Base-by-base conservation (phyloP, 257 asterid species). In the Ehretia macrophylla region DNA sequence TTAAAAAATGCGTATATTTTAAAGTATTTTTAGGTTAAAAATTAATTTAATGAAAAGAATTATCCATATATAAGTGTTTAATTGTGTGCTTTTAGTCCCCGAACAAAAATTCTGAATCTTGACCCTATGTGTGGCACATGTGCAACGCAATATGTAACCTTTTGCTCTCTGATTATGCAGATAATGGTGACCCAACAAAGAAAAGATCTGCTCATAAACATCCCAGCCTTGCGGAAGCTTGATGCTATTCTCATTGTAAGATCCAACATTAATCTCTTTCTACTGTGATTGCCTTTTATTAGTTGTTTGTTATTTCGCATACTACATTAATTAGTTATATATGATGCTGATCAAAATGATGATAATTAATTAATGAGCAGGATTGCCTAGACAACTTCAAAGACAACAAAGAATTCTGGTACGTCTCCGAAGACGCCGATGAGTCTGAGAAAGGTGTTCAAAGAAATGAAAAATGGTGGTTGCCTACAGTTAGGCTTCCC, bases 401-500 rank as follows among this genome's bases (percentile, higher is more conserved):
- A 55, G 78, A 72, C 1, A 88, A 87, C 38, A n/a, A n/a, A n/a
- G 96, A 90, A 49, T 90, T 83, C 69, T 76, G 77, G 78, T 90
- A 90, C 13, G 85, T 83, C 8, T 76, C 95, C 0, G 81, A 47
- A 58, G 90, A 87, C 55, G 95, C 95, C 0, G 79, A 75, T 8
- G 96, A 87, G 40, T 83, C 93, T 0, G 87, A 90, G 70, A 77
- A 67, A 67, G 95, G 93, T 38, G 74, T 73, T 17, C 87, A 79
- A 67, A 78, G 80, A 59, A 63, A 73, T 17, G 95, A 79, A 16
- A 90, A 87, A 70, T 90, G 97, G 97, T 90, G 97, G 97, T 74
- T 83, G 38, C 97, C 97, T 11, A 77, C 85, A 0, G 78, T 85
- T 19, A 90, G 87, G 72, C 96, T 90, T 66, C 95, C 95, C 56